Percentiles rank a stretch among this genome's conserved stretches.
phyloP scores from a whole-genome alignment of 257 asterid genomes.

The Dorcoceras hygrometricum region DNA sequence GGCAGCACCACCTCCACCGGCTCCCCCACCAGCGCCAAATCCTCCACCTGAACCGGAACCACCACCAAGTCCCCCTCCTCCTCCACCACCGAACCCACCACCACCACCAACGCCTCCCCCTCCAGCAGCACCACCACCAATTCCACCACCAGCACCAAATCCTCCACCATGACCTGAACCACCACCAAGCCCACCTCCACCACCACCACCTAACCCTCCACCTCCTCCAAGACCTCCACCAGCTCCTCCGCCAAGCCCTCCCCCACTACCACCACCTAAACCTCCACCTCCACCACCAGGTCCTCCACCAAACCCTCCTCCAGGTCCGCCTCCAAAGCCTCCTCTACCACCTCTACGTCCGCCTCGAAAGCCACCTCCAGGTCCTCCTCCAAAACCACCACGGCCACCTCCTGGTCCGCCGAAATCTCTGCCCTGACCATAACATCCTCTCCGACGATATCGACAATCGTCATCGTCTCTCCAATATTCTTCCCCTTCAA shows the following conservation, averaged over 20 bases:
- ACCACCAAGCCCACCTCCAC: too few relatives aligned
- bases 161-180: not conserved
- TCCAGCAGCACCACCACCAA: not conserved
- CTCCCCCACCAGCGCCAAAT: too few relatives aligned
- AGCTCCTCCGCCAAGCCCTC: not conserved
- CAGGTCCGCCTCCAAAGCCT: not conserved
- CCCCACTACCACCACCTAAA: not conserved
- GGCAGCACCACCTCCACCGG: too few relatives aligned
- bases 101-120: not conserved
- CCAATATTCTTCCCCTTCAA: not conserved
- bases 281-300: not conserved
- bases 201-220: not conserved
- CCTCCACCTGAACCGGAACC: too few relatives aligned
- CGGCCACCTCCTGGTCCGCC: not conserved
- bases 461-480: not conserved
- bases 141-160: not conserved
- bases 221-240: not conserved
- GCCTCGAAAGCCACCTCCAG: not conserved
- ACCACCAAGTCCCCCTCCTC: not conserved
- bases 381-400: not conserved
- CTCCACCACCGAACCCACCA: not conserved
- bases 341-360: not conserved
- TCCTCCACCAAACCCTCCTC: too few relatives aligned
- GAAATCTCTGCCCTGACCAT: not conserved
- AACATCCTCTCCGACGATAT: not conserved